These are phyloP conservation scores for Colletotrichum tropicale DNA, from an alignment of 2,329 filamentous ascomycete genomes.

Conservation along the genomic window DNA sequence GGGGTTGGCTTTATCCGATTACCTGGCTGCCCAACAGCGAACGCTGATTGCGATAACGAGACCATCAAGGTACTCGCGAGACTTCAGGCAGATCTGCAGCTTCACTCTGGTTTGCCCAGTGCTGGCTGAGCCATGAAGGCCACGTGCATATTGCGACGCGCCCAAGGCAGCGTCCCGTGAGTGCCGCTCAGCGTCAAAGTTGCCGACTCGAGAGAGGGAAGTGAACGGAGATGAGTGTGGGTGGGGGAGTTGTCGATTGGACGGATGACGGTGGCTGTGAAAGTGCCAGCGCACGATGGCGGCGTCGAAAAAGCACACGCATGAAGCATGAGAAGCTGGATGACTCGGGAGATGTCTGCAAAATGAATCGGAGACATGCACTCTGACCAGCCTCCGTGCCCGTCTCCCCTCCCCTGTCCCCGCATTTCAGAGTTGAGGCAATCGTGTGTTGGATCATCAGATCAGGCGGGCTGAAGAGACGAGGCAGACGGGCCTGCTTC, in stretches of 20 bases:
- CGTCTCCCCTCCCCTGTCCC: neutral
- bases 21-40: neutral
- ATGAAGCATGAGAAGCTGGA: neutral
- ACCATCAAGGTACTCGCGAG: neutral
- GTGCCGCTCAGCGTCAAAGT: neutral
- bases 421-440: constrained; percentile 13
- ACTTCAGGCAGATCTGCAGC: neutral
- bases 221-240: neutral
- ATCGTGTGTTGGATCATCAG: neutral
- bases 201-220: neutral
- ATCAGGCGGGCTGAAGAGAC: neutral
- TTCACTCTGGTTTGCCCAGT: neutral
- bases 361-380: constrained; percentile 4
- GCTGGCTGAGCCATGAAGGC: neutral
- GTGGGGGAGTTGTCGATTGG: neutral
- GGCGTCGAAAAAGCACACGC: neutral
- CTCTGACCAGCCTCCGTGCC: neutral
- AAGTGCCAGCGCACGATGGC: constrained; percentile 7
- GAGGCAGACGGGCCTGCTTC: neutral
- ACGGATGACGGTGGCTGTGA: constrained; percentile 15
- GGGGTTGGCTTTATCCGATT: neutral
- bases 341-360: constrained; percentile 5
- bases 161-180: neutral
- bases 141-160: neutral
- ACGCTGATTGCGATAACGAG: neutral